Percentiles rank a stretch among this genome's conserved stretches.
Evolutionary conservation across 2,329 filamentous ascomycete genomes (phyloP).

Genomic region (Phaeoacremonium minimum): DNA sequence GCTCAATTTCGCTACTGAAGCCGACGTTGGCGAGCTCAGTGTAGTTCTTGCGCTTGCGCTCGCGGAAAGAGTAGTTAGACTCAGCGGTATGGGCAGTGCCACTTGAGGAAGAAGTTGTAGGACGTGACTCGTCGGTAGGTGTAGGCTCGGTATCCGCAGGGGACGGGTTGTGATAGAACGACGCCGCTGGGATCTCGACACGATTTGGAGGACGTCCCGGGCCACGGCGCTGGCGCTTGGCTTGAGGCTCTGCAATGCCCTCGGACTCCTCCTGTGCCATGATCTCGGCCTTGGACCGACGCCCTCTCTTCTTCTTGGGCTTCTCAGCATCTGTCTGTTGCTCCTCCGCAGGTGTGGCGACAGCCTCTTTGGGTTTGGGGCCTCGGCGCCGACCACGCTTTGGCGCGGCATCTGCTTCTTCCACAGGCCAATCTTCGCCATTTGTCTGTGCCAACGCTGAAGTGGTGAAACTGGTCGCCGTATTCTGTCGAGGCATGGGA

Average conservation of each 20-base stretch:
- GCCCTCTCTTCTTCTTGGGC: constrained; percentile 7
- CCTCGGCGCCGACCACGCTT: constrained; percentile 4
- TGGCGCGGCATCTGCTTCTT: not conserved
- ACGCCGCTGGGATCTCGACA: constrained; percentile 15
- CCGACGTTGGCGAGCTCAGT: constrained; percentile 28
- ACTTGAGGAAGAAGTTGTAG: constrained; percentile 49
- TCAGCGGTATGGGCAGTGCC: constrained; percentile 42
- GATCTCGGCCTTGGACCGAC: constrained; percentile 2
- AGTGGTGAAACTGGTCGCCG: not conserved
- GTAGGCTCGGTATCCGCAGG: constrained; percentile 25
- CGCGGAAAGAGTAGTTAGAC: constrained; percentile 49
- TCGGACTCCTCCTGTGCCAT: constrained; percentile 7
- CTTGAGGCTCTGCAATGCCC: constrained; percentile 5
- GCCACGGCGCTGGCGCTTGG: constrained; percentile 14
- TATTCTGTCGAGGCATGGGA: not conserved
- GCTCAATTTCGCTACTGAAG: constrained; percentile 12
- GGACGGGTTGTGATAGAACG: constrained; percentile 25
- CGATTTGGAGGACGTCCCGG: constrained; percentile 3
- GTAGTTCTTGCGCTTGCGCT: constrained; percentile 52
- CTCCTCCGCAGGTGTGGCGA: not conserved
- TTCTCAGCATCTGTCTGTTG: constrained; percentile 1
- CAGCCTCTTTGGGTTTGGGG: constrained; percentile 3
- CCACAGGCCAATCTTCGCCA: constrained; percentile 1
- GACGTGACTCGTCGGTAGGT: constrained; percentile 41
- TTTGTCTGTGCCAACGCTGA: constrained; percentile 2